phyloP scores from a whole-genome alignment of 176 grass and related monocot species.

The Pharus latifolius region DNA sequence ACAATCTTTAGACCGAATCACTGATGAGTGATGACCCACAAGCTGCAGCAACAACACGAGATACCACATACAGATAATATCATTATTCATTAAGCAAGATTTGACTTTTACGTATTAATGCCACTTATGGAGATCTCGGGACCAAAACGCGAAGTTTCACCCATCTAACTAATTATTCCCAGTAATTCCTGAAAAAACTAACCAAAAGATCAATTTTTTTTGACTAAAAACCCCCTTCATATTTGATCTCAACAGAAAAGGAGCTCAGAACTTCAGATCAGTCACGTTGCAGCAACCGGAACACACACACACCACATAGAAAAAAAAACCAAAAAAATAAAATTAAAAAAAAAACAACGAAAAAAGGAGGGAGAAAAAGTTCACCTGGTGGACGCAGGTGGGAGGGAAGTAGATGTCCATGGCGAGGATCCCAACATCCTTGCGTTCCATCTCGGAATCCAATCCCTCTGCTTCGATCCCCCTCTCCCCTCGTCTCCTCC shows the following conservation, averaged over 20 bases:
- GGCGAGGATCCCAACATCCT: slow-evolving; percentile 90
- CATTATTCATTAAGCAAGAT: background rate
- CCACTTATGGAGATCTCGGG: background rate
- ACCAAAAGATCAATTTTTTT: background rate
- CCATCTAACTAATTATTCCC: background rate
- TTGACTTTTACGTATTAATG: background rate
- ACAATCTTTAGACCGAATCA: no score
- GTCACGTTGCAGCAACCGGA: background rate
- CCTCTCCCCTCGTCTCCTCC: background rate
- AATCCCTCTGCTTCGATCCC: background rate
- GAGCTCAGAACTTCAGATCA: background rate
- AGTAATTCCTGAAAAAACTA: background rate
- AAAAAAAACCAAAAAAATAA: background rate
- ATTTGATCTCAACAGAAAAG: background rate
- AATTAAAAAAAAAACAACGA: background rate
- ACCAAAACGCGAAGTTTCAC: background rate
- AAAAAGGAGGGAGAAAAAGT: background rate
- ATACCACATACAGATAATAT: no score
- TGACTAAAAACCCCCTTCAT: background rate
- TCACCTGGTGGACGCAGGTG: slow-evolving; percentile 65
- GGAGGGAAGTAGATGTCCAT: slow-evolving; percentile 94
- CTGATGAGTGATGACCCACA: background rate
- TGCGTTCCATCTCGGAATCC: slow-evolving; percentile 41
- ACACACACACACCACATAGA: background rate
- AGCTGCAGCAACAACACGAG: background rate